phyloP scores from a whole-genome alignment of 2,329 filamentous ascomycete species.

The Zymoseptoria pseudotritici region DNA sequence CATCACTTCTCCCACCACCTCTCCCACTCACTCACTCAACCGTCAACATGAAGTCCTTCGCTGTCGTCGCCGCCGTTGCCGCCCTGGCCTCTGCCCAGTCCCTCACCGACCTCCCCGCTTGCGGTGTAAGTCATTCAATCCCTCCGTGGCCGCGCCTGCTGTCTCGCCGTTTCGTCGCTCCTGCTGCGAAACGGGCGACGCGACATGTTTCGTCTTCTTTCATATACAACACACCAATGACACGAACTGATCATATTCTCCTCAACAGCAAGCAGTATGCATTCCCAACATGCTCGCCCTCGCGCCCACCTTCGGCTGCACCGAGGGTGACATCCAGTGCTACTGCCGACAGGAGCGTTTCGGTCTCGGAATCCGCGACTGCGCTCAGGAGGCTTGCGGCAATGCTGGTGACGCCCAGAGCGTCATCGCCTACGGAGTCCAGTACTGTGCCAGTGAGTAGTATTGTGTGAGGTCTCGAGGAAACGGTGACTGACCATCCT shows the following conservation, averaged over 20 bases:
- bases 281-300: constrained; percentile 31
- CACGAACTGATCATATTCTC: neutral
- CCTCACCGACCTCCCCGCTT: constrained; percentile 25
- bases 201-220: neutral
- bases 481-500: neutral
- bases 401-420: constrained; percentile 22
- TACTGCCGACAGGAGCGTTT: constrained; percentile 31
- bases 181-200: neutral
- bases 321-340: constrained; percentile 26
- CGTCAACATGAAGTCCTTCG: constrained; percentile 30
- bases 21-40: constrained; percentile 7
- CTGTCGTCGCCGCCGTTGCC: constrained; percentile 26
- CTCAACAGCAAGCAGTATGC: constrained; percentile 17
- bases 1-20: constrained; percentile 1
- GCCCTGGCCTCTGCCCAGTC: constrained; percentile 28
- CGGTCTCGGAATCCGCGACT: constrained; percentile 35
- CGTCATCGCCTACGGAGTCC: constrained; percentile 29
- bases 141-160: neutral
- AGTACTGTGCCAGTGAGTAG: constrained; percentile 27
- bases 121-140: constrained; percentile 28
- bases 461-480: neutral
- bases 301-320: constrained; percentile 27
- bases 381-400: constrained; percentile 30
- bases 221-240: neutral
- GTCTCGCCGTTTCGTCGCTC: neutral